These are phyloP conservation scores for Botryotinia convoluta DNA, from an alignment of 2,329 filamentous ascomycete species.

Conservation along the genomic window DNA sequence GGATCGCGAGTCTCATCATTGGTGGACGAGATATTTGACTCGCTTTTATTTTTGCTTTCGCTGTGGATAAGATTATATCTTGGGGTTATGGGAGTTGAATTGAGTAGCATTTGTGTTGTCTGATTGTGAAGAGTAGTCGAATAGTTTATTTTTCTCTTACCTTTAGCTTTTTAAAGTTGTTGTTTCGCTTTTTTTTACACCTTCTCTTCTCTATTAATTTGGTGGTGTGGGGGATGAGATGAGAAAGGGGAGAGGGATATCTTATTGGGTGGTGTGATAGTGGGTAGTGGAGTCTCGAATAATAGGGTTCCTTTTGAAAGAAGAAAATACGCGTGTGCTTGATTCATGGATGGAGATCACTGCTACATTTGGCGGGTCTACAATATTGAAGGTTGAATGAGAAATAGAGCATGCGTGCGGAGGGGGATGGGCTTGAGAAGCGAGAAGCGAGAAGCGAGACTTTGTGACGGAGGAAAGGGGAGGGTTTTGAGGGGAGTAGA, in stretches of 20 bases:
- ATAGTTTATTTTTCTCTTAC: slow-evolving; percentile 10
- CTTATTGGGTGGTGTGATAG: slow-evolving; percentile 4
- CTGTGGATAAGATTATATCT: slow-evolving; percentile 18
- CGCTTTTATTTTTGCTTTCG: neutral
- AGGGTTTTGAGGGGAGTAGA: neutral
- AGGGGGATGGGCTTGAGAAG: neutral
- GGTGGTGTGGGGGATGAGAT: neutral
- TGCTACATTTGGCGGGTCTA: neutral
- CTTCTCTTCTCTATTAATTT: slow-evolving; percentile 18
- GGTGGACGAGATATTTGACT: neutral
- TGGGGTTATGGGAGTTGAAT: slow-evolving; percentile 14
- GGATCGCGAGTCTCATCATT: slow-evolving; percentile 1
- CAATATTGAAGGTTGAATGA: neutral
- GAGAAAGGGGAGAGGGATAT: neutral
- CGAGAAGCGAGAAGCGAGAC: neutral
- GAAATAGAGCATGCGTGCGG: neutral
- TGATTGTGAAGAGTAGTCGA: slow-evolving; percentile 14
- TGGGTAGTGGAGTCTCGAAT: neutral
- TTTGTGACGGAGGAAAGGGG: neutral
- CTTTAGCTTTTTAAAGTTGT: slow-evolving; percentile 8
- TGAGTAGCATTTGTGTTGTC: slow-evolving; percentile 13
- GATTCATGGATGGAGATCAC: neutral
- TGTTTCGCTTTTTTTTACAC: slow-evolving; percentile 11
- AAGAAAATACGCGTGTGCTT: neutral
- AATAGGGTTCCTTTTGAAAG: neutral